phyloP scores from a whole-genome alignment of 306 rosid species.

The Fragaria iinumae region DNA sequence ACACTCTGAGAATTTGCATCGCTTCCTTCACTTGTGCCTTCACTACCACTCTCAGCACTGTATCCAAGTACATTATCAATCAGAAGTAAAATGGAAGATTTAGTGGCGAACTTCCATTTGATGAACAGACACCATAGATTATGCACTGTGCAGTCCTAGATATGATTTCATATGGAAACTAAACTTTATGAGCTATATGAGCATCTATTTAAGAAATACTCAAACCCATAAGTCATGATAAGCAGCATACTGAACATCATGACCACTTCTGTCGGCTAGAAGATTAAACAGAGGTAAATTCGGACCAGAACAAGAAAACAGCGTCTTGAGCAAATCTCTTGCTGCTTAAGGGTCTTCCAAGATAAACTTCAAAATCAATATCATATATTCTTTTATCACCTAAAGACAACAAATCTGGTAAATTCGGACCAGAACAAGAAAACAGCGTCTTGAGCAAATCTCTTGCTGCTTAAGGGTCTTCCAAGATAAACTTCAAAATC shows the following conservation, averaged over 20 bases:
- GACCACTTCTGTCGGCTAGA: neutral
- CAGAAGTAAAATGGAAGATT: slow-evolving; percentile 17
- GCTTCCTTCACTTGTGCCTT: slow-evolving; percentile 92
- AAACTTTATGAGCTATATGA: neutral
- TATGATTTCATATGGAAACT: neutral
- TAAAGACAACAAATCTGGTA: neutral
- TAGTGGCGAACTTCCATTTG: neutral
- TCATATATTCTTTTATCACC: neutral
- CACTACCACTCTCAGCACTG: slow-evolving; percentile 97
- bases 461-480: neutral
- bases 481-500: neutral
- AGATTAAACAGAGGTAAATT: neutral
- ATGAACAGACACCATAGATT: neutral
- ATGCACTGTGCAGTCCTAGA: neutral
- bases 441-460: neutral
- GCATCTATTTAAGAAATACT: neutral
- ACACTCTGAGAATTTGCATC: slow-evolving; percentile 90
- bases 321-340: neutral
- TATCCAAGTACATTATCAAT: slow-evolving; percentile 40
- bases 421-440: neutral
- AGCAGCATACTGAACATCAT: neutral
- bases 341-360: neutral
- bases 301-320: neutral
- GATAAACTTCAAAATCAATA: neutral
- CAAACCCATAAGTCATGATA: neutral